A percentile compares a stretch with the other conserved stretches of the same genome.
Conservation (phyloP, 73 alveolate genomes). For the Stentor roeselii region DNA sequence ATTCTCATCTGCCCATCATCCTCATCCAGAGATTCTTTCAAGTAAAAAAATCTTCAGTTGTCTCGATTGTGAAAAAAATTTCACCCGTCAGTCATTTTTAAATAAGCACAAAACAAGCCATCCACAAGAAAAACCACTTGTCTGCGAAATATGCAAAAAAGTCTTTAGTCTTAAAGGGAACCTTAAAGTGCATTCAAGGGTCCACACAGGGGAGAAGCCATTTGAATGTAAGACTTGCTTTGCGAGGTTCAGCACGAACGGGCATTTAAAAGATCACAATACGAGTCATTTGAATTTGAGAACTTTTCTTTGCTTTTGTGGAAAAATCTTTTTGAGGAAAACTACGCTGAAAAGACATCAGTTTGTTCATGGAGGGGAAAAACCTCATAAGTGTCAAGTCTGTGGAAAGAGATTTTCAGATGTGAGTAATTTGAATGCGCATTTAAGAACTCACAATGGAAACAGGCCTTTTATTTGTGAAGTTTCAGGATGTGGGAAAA, state of each 20-base stretch:
- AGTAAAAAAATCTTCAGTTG: background rate
- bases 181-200: constrained; percentile 62
- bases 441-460: constrained; percentile 79
- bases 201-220: constrained; percentile 64
- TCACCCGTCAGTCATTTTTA: constrained; percentile 9
- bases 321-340: constrained; percentile 33
- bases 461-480: constrained; percentile 58
- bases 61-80: background rate
- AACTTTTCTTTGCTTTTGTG: constrained; percentile 36
- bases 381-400: constrained; percentile 45
- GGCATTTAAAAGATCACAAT: constrained; percentile 71
- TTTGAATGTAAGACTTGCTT: constrained; percentile 74
- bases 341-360: constrained; percentile 41
- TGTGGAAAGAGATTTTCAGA: constrained; percentile 61
- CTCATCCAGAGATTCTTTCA: background rate
- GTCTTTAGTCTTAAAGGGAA: constrained; percentile 58
- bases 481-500: constrained; percentile 34
- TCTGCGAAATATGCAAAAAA: constrained; percentile 67
- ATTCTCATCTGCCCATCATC: too few relatives aligned
- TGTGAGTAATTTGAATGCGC: constrained; percentile 67
- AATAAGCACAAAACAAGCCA: constrained; percentile 82
- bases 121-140: constrained; percentile 89
- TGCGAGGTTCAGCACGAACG: constrained; percentile 74
- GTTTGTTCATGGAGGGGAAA: constrained; percentile 47
- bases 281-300: constrained; percentile 31